Conservation (phyloP, 2,329 filamentous ascomycete species). For the Cordyceps militaris region DNA sequence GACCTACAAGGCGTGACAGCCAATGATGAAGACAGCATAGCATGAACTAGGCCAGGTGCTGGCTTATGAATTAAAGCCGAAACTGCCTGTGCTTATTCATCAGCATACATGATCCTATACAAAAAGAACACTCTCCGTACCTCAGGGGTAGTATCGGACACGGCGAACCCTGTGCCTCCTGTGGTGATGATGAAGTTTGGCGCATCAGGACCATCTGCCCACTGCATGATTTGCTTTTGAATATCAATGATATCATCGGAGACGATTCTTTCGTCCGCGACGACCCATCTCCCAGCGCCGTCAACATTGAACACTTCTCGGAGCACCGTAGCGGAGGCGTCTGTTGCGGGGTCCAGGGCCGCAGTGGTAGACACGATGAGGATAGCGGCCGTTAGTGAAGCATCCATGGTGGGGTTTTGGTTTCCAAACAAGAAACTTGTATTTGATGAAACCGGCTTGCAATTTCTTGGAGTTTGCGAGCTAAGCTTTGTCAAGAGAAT, state of each 20-base stretch:
- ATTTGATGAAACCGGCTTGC: neutral
- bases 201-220: slow-evolving; percentile 59
- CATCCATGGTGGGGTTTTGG: slow-evolving; percentile 13
- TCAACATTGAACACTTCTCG: slow-evolving; percentile 61
- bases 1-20: slow-evolving; percentile 80
- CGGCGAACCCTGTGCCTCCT: slow-evolving; percentile 88
- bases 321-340: slow-evolving; percentile 63
- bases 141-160: slow-evolving; percentile 81
- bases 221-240: slow-evolving; percentile 62
- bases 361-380: slow-evolving; percentile 90
- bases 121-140: slow-evolving; percentile 35
- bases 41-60: slow-evolving; percentile 87
- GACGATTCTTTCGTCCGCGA: slow-evolving; percentile 66
- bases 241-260: slow-evolving; percentile 70
- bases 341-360: slow-evolving; percentile 67
- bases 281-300: slow-evolving; percentile 64
- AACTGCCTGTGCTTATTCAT: slow-evolving; percentile 54
- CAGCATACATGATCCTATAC: neutral
- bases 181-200: slow-evolving; percentile 79
- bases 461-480: neutral
- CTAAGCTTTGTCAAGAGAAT: neutral
- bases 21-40: slow-evolving; percentile 81
- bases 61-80: slow-evolving; percentile 71
- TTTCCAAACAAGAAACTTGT: neutral
- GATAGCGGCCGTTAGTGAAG: slow-evolving; percentile 62